A percentile compares a stretch with the other conserved stretches of the same genome.
Conservation (phyloP, 2,329 filamentous ascomycete species). For the Fusarium vanettenii region DNA sequence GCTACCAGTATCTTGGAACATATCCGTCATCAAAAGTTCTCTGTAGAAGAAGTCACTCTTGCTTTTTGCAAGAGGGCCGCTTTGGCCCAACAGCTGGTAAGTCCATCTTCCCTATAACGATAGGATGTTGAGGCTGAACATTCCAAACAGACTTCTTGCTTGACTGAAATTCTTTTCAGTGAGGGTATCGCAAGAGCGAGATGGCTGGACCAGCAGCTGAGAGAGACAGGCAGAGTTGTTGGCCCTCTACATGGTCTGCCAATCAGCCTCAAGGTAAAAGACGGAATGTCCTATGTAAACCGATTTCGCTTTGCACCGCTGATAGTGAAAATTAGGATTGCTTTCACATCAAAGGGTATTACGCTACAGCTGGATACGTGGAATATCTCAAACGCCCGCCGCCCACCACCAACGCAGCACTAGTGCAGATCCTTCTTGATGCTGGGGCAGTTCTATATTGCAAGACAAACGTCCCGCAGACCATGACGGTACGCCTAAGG, state of each 20-base stretch:
- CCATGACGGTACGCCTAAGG: not conserved
- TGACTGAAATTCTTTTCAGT: not conserved
- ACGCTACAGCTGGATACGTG: not conserved
- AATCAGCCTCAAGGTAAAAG: not conserved
- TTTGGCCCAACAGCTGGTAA: not conserved
- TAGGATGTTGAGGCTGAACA: not conserved
- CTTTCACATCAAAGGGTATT: not conserved
- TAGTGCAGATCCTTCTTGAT: not conserved
- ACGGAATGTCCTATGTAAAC: not conserved
- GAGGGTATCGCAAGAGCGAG: not conserved
- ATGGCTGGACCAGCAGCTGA: not conserved
- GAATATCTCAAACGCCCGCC: not conserved
- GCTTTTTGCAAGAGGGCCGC: not conserved
- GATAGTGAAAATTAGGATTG: not conserved
- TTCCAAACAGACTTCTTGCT: not conserved
- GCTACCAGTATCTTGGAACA: not conserved
- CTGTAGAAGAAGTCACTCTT: not conserved
- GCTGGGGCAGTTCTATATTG: not conserved
- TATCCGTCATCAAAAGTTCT: not conserved
- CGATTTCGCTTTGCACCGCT: not conserved
- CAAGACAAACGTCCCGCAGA: not conserved
- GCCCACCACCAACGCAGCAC: not conserved
- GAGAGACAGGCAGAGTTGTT: not conserved
- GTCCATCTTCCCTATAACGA: not conserved
- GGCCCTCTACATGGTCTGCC: not conserved